Conservation (phyloP, 768 basidiomycete genomes). For the Pisolithus marmoratus region DNA sequence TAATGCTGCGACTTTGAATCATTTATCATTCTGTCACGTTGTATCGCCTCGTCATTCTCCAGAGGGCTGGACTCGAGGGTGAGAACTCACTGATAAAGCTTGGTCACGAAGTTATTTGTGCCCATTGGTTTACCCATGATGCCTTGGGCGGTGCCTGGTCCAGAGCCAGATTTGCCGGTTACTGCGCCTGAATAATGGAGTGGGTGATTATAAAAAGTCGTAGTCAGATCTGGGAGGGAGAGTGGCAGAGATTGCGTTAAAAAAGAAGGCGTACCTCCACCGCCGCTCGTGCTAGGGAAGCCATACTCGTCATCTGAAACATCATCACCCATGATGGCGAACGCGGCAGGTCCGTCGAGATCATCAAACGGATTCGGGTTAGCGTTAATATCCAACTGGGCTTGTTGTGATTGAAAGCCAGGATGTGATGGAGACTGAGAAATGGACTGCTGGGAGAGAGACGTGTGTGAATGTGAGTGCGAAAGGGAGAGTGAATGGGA, state of each 20-base stretch:
- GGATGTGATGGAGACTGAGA: slow-evolving; percentile 21
- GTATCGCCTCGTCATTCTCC: neutral
- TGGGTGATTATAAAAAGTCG: neutral
- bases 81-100: slow-evolving; percentile 71
- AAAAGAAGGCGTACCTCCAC: slow-evolving; percentile 7
- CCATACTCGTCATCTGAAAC: slow-evolving; percentile 21
- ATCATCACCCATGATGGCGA: slow-evolving; percentile 16
- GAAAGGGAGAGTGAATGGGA: slow-evolving; percentile 17
- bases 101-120: slow-evolving; percentile 81
- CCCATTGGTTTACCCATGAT: slow-evolving; percentile 60
- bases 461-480: slow-evolving; percentile 12
- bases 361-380: slow-evolving; percentile 49
- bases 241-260: neutral
- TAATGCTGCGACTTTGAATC: slow-evolving; percentile 75
- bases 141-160: slow-evolving; percentile 39
- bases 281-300: slow-evolving; percentile 8
- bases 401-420: slow-evolving; percentile 9
- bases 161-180: slow-evolving; percentile 10
- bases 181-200: neutral
- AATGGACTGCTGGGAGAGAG: slow-evolving; percentile 11
- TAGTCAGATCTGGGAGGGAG: neutral
- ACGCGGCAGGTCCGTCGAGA: slow-evolving; percentile 41
- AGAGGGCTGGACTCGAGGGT: neutral
- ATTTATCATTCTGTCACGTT: slow-evolving; percentile 67
- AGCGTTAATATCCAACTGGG: slow-evolving; percentile 25